phyloP scores from a whole-genome alignment of 148 eudicot genomes.

The Drosera capensis region DNA sequence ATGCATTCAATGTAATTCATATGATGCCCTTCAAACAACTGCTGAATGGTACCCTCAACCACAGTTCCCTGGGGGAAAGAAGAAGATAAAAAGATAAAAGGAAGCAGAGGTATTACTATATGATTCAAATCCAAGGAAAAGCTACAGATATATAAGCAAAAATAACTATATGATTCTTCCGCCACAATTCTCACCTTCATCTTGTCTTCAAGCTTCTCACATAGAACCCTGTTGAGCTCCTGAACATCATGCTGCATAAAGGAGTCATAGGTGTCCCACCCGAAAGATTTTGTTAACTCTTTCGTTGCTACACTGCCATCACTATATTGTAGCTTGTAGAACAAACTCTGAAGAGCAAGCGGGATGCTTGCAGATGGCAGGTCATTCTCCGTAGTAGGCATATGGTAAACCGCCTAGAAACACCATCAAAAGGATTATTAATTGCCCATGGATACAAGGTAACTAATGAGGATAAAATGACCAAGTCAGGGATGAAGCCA shows the following conservation, averaged over 20 bases:
- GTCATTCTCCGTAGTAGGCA: conserved; percentile 98
- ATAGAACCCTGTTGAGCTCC: conserved; percentile 87
- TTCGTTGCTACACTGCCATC: conserved; percentile 91
- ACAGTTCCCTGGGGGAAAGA: conserved; percentile 63
- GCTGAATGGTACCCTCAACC: conserved; percentile 91
- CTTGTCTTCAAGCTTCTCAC: conserved; percentile 93
- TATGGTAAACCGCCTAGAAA: conserved; percentile 82
- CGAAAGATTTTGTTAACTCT: conserved; percentile 90
- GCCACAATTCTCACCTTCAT: conserved; percentile 51
- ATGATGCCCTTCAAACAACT: conserved; percentile 92
- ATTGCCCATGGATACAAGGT: neutral
- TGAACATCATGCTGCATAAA: conserved; percentile 99
- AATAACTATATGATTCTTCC: neutral
- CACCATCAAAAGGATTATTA: conserved; percentile 2
- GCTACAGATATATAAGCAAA: neutral
- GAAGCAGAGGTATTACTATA: neutral
- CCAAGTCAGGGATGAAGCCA: conserved; percentile 5
- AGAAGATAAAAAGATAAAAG: neutral
- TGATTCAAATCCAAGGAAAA: neutral
- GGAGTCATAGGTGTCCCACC: conserved; percentile 93
- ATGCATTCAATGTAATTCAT: conserved; percentile 95
- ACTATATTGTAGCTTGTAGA: conserved; percentile 83
- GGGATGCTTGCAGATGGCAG: conserved; percentile 88
- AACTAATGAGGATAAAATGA: neutral
- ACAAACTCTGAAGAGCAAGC: conserved; percentile 79